phyloP scores from a whole-genome alignment of 495 filamentous ascomycete genomes.

The Pseudoneurospora amorphoporcata region DNA sequence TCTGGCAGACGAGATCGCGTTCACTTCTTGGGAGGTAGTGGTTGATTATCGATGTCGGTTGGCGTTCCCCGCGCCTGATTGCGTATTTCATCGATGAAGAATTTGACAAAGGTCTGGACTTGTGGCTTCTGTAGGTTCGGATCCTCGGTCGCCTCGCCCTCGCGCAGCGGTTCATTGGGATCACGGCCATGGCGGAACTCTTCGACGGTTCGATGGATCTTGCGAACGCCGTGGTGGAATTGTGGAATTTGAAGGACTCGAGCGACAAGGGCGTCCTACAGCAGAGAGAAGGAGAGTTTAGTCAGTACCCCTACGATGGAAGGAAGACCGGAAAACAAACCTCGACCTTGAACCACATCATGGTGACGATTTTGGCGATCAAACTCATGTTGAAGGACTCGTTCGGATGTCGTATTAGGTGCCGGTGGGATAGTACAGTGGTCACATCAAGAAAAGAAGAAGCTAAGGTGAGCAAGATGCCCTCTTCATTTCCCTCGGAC shows the following conservation, averaged over 20 bases:
- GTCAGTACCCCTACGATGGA: neutral
- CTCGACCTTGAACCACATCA: neutral
- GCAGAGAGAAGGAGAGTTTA: neutral
- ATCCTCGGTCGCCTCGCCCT: constrained; percentile 26
- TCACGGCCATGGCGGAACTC: constrained; percentile 30
- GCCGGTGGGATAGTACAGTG: neutral
- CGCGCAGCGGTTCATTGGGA: constrained; percentile 30
- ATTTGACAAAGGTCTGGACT: constrained; percentile 17
- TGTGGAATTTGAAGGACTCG: constrained; percentile 21
- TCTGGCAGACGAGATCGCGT: neutral
- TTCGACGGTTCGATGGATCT: constrained; percentile 29
- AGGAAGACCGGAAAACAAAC: neutral
- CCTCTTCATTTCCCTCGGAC: neutral
- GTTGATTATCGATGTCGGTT: constrained; percentile 5
- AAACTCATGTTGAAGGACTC: neutral
- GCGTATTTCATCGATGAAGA: constrained; percentile 28
- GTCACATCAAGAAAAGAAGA: neutral
- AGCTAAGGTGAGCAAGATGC: neutral
- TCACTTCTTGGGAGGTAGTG: constrained; percentile 11
- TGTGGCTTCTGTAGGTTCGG: constrained; percentile 1
- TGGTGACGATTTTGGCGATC: neutral
- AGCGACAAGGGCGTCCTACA: neutral
- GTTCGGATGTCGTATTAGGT: neutral
- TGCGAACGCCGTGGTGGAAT: constrained; percentile 32
- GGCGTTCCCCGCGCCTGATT: constrained; percentile 29